Conservation (phyloP, 169 alveolate genomes). For the Cryptosporidium parvum region DNA sequence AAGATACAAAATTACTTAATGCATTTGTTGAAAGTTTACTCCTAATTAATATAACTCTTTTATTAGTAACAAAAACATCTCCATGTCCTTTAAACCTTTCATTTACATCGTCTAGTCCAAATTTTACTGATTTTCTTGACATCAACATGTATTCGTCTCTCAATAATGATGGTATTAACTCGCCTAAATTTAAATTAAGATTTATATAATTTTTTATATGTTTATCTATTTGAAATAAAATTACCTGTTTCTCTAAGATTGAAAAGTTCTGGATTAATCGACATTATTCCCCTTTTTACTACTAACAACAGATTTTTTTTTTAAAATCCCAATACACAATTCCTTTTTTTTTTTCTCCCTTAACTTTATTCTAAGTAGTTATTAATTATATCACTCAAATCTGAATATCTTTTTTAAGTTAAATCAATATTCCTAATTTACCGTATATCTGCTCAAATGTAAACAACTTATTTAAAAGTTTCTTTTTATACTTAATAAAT, state of each 20-base stretch:
- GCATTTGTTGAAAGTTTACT: background rate
- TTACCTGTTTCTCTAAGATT: slow-evolving; percentile 44
- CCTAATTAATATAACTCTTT: slow-evolving; percentile 41
- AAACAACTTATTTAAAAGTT: too few relatives aligned
- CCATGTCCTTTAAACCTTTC: slow-evolving; percentile 61
- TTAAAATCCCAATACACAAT: background rate
- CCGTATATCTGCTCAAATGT: too few relatives aligned
- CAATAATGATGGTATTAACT: slow-evolving; percentile 19
- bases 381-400: background rate
- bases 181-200: slow-evolving; percentile 7
- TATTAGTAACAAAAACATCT: slow-evolving; percentile 43
- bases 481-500: too few relatives aligned
- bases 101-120: slow-evolving; percentile 36
- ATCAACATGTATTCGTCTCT: slow-evolving; percentile 34
- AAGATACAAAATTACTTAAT: slow-evolving; percentile 48
- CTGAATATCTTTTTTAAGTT: background rate
- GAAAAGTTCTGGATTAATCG: slow-evolving; percentile 51
- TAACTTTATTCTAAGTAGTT: background rate
- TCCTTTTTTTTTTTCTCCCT: background rate
- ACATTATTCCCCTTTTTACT: background rate
- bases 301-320: too few relatives aligned
- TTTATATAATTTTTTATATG: background rate
- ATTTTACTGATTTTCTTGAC: slow-evolving; percentile 53
- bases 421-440: too few relatives aligned
- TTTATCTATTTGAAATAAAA: background rate